phyloP scores from a whole-genome alignment of 352 stramenopile genomes.

The Plasmopara muralis region DNA sequence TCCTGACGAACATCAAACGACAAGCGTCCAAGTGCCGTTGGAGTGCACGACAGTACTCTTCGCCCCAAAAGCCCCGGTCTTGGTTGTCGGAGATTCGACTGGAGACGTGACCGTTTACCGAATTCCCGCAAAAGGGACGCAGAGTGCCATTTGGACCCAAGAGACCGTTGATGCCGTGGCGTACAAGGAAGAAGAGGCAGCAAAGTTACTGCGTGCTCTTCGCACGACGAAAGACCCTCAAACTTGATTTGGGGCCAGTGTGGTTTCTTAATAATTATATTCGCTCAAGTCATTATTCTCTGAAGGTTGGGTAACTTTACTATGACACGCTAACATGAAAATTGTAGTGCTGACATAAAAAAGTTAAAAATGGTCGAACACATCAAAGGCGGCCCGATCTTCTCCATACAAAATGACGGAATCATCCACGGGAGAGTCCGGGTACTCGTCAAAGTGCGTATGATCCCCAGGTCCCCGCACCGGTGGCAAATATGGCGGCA shows the following conservation, averaged over 20 bases:
- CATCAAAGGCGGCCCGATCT: conserved; percentile 77
- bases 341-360: conserved; percentile 18
- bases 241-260: neutral
- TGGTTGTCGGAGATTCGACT: conserved; percentile 70
- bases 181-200: conserved; percentile 46
- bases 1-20: neutral
- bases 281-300: too few species aligned
- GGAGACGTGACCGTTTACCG: conserved; percentile 73
- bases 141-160: conserved; percentile 4
- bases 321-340: too few species aligned
- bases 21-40: conserved; percentile 35
- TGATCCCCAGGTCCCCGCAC: conserved; percentile 82
- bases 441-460: conserved; percentile 92
- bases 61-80: conserved; percentile 55
- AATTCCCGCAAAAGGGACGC: conserved; percentile 35
- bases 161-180: conserved; percentile 13
- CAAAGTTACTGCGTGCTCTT: conserved; percentile 42
- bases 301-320: too few species aligned
- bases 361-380: conserved; percentile 85
- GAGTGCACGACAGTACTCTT: conserved; percentile 73
- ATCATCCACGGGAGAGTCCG: conserved; percentile 85
- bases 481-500: conserved; percentile 80
- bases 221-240: conserved; percentile 40
- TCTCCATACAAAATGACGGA: conserved; percentile 76
- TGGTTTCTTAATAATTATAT: too few species aligned